Conservation (phyloP, 2,329 filamentous ascomycete genomes). For the Trichoderma hamatum region DNA sequence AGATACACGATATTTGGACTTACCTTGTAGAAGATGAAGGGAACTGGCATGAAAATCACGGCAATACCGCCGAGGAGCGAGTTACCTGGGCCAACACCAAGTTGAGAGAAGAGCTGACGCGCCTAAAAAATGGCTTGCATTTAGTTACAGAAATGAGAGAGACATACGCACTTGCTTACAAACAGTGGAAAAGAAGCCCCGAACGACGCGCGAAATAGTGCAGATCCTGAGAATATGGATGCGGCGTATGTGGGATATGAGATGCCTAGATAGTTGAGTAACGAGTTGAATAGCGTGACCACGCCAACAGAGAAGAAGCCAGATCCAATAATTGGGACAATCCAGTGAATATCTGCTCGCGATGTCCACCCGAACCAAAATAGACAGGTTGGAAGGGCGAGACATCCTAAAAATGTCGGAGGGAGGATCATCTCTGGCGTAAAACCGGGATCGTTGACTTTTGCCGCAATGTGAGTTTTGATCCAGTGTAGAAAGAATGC, state of each 20-base stretch:
- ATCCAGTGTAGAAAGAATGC: not conserved
- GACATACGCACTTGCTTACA: not conserved
- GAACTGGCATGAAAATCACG: not conserved
- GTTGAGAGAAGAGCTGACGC: not conserved
- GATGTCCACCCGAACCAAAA: not conserved
- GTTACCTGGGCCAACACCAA: not conserved
- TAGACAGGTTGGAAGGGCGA: not conserved
- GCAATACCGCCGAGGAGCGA: constrained; percentile 1
- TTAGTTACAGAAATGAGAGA: not conserved
- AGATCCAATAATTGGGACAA: not conserved
- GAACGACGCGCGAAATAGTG: not conserved
- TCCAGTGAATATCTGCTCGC: not conserved
- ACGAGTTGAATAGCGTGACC: not conserved
- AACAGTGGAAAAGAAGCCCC: not conserved
- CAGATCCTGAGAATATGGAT: not conserved
- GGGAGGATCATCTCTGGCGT: not conserved
- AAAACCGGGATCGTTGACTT: not conserved
- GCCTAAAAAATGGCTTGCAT: not conserved
- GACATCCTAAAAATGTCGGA: not conserved
- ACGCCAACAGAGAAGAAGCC: not conserved
- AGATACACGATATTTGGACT: not conserved
- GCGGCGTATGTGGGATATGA: not conserved
- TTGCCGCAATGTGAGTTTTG: not conserved
- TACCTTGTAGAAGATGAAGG: not conserved
- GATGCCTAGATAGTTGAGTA: not conserved